Conservation (phyloP, 75 land plant genomes). For the Ceratopteris richardii region DNA sequence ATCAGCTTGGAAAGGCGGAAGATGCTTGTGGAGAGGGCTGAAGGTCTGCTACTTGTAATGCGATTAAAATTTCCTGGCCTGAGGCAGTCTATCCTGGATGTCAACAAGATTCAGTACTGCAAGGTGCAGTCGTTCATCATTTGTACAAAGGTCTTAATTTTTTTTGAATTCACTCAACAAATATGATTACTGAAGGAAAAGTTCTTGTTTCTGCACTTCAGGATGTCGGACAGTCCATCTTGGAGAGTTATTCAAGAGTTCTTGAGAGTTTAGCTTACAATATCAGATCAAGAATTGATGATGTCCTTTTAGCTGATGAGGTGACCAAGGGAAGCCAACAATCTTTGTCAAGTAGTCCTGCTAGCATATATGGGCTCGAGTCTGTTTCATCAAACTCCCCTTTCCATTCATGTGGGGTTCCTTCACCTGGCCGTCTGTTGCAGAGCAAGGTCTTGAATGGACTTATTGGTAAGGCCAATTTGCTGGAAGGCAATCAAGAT, state of each 20-base stretch:
- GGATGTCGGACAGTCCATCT: constrained; percentile 94
- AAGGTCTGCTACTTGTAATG: constrained; percentile 52
- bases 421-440: too few species aligned
- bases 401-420: too few species aligned
- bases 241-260: constrained; percentile 95
- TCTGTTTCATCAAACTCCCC: too few species aligned
- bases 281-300: constrained; percentile 80
- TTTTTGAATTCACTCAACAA: too few species aligned
- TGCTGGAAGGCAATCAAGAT: too few species aligned
- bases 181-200: too few species aligned
- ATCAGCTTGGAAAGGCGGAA: constrained; percentile 37
- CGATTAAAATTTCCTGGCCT: constrained; percentile 71
- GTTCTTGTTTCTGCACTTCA: constrained; percentile 18
- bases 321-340: constrained; percentile 35
- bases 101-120: constrained; percentile 87
- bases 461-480: too few species aligned
- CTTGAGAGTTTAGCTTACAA: constrained; percentile 91
- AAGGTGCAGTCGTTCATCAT: too few species aligned
- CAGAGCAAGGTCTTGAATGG: too few species aligned
- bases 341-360: not conserved
- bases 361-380: not conserved
- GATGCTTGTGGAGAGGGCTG: constrained; percentile 64
- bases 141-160: too few species aligned
- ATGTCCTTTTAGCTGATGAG: constrained; percentile 75
- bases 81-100: constrained; percentile 77